Evolutionary conservation across 1,284 basidiomycete species (phyloP), one percentile per base, ranked within the genome.

Genomic region (Macrocystidia cucumis): DNA sequence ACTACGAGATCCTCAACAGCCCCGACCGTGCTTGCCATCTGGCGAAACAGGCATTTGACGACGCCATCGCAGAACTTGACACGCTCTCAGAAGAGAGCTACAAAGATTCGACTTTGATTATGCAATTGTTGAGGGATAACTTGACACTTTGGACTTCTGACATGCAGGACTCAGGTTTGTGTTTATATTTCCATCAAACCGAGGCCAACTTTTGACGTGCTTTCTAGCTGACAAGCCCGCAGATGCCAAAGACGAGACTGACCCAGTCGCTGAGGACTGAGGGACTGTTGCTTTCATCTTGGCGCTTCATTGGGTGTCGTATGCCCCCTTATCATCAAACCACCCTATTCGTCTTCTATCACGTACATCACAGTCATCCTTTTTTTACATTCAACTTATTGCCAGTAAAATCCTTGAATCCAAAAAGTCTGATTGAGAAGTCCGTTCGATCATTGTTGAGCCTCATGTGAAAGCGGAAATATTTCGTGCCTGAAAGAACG

Each of bases 1-100:
- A 98, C 83, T 98, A 98, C 73, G 96, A 98, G 70, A 98, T 98
- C 65, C 84, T 98, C 65, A 98, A 98, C 83, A 90, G 85, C 61
- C 95, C 95, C 54, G 95, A 98, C 69, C 91, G 92, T 64, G 95
- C 95, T 42, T 98, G 95, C 75, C 93, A 97, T 64, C 89, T 98
- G 52, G 95, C 95, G 62, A 98, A 98, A 78, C 93, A 98, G 71
- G 95, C 95, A 13, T 98, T 98, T 60, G 95, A 98, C 54, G 96
- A 98, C 65, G 96, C 96, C 37, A 98, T 98, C 60, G 95, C 95
- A 51, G 95, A 98, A 73, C 91, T 98, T 58, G 95, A 98, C 75
- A 98, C 95, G 24, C 81, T 98, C 43, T 97, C 91, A 51, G 95
- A 98, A 72, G 95, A 98, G 78, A 91, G 86, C 67, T 98, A 98